phyloP scores from a whole-genome alignment of 2,329 filamentous ascomycete species.

The Phaeosphaeriaceae sp. region DNA sequence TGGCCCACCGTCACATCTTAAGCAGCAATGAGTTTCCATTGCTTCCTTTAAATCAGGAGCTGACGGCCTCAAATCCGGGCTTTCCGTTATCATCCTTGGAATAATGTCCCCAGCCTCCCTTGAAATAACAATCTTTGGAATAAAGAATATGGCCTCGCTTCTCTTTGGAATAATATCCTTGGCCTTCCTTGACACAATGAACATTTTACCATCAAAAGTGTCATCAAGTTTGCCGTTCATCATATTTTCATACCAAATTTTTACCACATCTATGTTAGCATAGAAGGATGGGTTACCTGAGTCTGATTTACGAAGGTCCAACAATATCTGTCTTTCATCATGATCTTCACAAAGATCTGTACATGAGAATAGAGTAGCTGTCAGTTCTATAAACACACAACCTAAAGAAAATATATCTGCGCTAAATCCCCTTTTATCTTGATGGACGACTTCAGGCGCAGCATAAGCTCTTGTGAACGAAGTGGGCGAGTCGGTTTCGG shows the following conservation, averaged over 20 bases:
- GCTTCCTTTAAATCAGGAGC: neutral
- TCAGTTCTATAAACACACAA: slow-evolving; percentile 33
- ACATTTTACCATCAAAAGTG: too few species aligned
- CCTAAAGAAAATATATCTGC: slow-evolving; percentile 34
- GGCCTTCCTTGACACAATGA: too few species aligned
- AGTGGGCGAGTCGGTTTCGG: slow-evolving; percentile 9
- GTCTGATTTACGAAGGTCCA: neutral
- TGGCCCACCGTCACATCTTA: neutral
- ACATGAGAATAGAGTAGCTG: slow-evolving; percentile 1
- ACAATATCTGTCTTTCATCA: neutral
- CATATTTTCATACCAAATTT: too few species aligned
- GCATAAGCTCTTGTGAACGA: slow-evolving; percentile 28
- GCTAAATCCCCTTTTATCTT: slow-evolving; percentile 15
- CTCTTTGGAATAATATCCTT: too few species aligned
- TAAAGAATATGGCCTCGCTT: too few species aligned
- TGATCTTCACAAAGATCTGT: neutral
- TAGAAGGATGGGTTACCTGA: neutral
- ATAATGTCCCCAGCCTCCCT: too few species aligned
- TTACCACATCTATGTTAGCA: too few species aligned
- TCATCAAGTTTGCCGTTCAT: too few species aligned
- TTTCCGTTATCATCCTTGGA: too few species aligned
- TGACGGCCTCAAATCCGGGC: neutral
- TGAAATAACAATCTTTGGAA: too few species aligned
- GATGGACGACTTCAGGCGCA: slow-evolving; percentile 28
- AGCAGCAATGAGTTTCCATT: neutral